Evolutionary conservation across 208 protist species (phyloP).

Genomic region (Leishmania amazonensis): DNA sequence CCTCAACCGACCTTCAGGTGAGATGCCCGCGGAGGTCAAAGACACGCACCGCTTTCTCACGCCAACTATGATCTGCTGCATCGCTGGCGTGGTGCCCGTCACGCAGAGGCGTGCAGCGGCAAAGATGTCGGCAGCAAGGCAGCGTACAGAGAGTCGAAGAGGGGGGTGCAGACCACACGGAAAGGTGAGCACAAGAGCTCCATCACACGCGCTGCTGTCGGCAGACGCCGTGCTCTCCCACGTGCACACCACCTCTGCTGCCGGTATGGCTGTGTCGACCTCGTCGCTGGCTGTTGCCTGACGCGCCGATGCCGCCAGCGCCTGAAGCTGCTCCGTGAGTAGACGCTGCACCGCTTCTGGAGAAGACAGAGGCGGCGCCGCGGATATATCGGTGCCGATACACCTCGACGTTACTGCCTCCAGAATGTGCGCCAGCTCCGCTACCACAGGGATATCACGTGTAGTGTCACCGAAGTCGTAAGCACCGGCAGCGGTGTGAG

Average conservation of each 20-base stretch:
- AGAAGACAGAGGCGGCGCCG: slow-evolving; percentile 3
- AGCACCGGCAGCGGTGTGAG: neutral
- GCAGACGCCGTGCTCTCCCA: slow-evolving; percentile 7
- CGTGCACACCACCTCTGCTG: neutral
- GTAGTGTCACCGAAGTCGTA: neutral
- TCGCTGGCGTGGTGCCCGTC: slow-evolving; percentile 7
- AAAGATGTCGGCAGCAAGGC: slow-evolving; percentile 24
- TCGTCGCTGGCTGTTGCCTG: neutral
- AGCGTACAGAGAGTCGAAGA: slow-evolving; percentile 17
- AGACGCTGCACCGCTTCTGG: neutral
- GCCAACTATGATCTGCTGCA: slow-evolving; percentile 3
- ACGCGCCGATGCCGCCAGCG: neutral
- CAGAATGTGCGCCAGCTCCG: neutral
- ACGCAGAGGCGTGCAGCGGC: slow-evolving; percentile 8
- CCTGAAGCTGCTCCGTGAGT: neutral
- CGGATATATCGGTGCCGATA: neutral
- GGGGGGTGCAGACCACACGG: slow-evolving; percentile 13
- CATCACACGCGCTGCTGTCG: neutral
- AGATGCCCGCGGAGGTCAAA: neutral
- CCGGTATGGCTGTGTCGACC: neutral
- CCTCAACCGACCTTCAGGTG: too few species aligned
- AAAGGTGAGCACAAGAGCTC: slow-evolving; percentile 3
- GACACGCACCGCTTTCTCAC: neutral
- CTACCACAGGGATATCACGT: neutral
- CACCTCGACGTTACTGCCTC: slow-evolving; percentile 5